Percentiles rank a stretch among this genome's conserved stretches.
These are phyloP conservation scores for Aspergillus vadensis DNA, from an alignment of 2,329 filamentous ascomycete genomes.

Conservation along the genomic window DNA sequence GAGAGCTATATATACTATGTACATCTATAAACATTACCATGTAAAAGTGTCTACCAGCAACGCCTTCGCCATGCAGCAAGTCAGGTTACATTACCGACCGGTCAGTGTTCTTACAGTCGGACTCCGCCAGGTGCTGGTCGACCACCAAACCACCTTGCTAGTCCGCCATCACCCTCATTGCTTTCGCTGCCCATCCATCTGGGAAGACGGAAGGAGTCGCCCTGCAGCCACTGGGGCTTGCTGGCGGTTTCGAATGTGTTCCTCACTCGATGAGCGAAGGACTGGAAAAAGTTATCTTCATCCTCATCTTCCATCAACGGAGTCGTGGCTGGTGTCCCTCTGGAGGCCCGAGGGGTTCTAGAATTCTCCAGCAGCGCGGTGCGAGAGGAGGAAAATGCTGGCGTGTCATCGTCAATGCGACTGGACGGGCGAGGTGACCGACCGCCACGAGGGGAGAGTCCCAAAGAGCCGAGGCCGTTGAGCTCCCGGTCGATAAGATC, in stretches of 20 bases:
- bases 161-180: slow-evolving; percentile 31
- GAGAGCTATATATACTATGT: not conserved
- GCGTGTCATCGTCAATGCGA: slow-evolving; percentile 27
- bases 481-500: slow-evolving; percentile 87
- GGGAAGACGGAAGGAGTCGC: slow-evolving; percentile 72
- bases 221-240: slow-evolving; percentile 78
- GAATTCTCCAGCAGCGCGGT: slow-evolving; percentile 34
- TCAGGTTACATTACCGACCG: slow-evolving; percentile 3
- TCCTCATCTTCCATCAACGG: slow-evolving; percentile 60
- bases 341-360: slow-evolving; percentile 30
- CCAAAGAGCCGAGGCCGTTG: slow-evolving; percentile 59
- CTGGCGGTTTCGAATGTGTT: slow-evolving; percentile 89
- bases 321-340: slow-evolving; percentile 37
- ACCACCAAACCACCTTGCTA: slow-evolving; percentile 45
- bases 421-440: slow-evolving; percentile 32
- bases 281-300: slow-evolving; percentile 80
- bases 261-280: slow-evolving; percentile 79
- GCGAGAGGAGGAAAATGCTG: slow-evolving; percentile 36
- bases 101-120: slow-evolving; percentile 33
- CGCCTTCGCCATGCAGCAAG: slow-evolving; percentile 30
- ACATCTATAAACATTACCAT: slow-evolving; percentile 1
- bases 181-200: slow-evolving; percentile 75
- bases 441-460: slow-evolving; percentile 39
- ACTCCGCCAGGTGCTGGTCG: slow-evolving; percentile 43
- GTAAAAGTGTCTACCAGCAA: slow-evolving; percentile 12